Evolutionary conservation across 768 basidiomycete species (phyloP).

Genomic region (Exsudoporus frostii): DNA sequence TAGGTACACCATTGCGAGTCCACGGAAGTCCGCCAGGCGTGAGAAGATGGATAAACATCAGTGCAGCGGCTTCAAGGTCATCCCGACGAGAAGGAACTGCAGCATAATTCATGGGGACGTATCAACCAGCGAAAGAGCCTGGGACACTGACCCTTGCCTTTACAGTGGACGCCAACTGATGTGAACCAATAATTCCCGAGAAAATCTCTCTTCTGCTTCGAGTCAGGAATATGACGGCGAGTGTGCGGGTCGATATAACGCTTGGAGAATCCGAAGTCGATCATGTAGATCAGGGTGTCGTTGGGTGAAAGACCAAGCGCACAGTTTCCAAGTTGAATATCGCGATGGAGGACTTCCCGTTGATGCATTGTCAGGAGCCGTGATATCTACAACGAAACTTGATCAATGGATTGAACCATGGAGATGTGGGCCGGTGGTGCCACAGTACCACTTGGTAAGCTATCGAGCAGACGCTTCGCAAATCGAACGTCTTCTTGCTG

Average conservation of each 20-base stretch:
- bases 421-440: background rate
- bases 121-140: constrained; percentile 12
- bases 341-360: constrained; percentile 70
- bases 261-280: constrained; percentile 84
- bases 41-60: constrained; percentile 79
- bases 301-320: constrained; percentile 60
- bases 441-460: constrained; percentile 71
- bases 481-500: constrained; percentile 58
- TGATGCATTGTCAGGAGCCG: constrained; percentile 76
- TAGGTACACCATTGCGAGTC: constrained; percentile 80
- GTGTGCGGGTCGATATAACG: constrained; percentile 67
- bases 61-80: constrained; percentile 71
- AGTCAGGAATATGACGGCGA: constrained; percentile 68
- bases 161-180: constrained; percentile 75
- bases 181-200: constrained; percentile 86
- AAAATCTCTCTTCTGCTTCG: constrained; percentile 65
- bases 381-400: constrained; percentile 47
- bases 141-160: constrained; percentile 56
- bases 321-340: constrained; percentile 79
- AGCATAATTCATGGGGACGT: constrained; percentile 19
- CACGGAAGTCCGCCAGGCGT: constrained; percentile 73
- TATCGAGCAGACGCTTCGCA: constrained; percentile 69
- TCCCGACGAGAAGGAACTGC: constrained; percentile 76
- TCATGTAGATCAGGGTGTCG: constrained; percentile 69
- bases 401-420: constrained; percentile 7